Percentiles rank a stretch among this genome's conserved stretches.
These are phyloP conservation scores for Excoecaria agallocha DNA, from an alignment of 345 rosid genomes.

Conservation along the genomic window DNA sequence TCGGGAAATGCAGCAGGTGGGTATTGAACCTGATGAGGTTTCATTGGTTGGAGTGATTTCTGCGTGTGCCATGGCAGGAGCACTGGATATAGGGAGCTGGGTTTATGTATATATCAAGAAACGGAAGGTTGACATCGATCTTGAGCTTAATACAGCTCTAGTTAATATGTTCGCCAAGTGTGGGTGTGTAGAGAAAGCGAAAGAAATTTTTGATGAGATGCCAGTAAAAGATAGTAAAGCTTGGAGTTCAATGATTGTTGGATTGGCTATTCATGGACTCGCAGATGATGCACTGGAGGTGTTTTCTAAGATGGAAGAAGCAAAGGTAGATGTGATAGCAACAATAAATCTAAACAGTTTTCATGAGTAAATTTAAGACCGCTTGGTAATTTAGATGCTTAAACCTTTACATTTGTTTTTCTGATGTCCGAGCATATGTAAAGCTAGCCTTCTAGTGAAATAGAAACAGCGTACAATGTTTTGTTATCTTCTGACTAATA, in stretches of 20 bases:
- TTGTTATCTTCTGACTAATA: neutral
- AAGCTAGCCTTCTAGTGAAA: neutral
- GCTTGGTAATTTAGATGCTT: neutral
- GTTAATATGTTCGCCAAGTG: constrained; percentile 25
- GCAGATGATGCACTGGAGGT: constrained; percentile 19
- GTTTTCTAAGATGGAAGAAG: constrained; percentile 17
- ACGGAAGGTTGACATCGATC: constrained; percentile 12
- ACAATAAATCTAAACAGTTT: neutral
- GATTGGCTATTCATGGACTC: constrained; percentile 20
- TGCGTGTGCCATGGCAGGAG: constrained; percentile 22
- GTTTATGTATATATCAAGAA: constrained; percentile 15
- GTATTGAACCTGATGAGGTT: constrained; percentile 22
- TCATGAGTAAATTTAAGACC: neutral
- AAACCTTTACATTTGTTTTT: neutral
- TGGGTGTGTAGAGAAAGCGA: constrained; percentile 21
- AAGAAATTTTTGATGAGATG: constrained; percentile 22
- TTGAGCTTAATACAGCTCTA: constrained; percentile 21
- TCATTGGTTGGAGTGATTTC: constrained; percentile 19
- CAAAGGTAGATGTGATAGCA: constrained; percentile 11
- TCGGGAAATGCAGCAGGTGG: constrained; percentile 21
- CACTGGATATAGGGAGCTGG: constrained; percentile 26
- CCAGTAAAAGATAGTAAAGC: constrained; percentile 19
- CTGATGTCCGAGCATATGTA: neutral
- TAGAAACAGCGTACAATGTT: neutral
- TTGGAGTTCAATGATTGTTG: constrained; percentile 24